phyloP scores from a whole-genome alignment of 768 basidiomycete genomes.

The Phylloporus rhodoxanthus region DNA sequence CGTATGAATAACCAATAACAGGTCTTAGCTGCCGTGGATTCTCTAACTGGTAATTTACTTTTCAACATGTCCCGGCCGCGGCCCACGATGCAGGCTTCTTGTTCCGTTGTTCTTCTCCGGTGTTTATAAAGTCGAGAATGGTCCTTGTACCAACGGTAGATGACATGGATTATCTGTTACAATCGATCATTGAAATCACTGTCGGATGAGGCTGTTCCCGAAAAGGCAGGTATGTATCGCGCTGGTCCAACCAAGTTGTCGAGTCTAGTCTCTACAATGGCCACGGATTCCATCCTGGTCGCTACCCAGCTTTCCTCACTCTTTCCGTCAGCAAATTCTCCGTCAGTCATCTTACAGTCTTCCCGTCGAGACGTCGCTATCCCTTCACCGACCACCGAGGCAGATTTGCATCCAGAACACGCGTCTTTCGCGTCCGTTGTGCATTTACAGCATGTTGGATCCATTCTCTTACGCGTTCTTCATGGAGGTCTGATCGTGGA shows the following conservation, averaged over 20 bases:
- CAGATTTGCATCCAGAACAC: conserved; percentile 59
- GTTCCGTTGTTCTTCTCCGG: background rate
- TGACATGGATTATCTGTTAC: background rate
- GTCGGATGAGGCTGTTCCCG: conserved; percentile 4
- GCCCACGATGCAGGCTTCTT: background rate
- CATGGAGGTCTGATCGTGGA: conserved; percentile 72
- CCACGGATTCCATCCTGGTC: conserved; percentile 35
- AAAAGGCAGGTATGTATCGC: conserved; percentile 18
- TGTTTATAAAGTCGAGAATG: background rate
- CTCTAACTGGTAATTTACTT: background rate
- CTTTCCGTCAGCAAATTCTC: conserved; percentile 45
- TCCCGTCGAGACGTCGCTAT: conserved; percentile 49
- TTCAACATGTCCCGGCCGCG: background rate
- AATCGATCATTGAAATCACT: background rate
- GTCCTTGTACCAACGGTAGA: background rate
- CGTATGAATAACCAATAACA: background rate
- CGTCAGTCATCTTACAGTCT: conserved; percentile 53
- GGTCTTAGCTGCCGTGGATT: background rate
- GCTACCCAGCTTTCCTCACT: conserved; percentile 62
- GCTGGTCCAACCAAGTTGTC: background rate
- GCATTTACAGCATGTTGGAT: conserved; percentile 51
- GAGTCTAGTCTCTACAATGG: conserved; percentile 18
- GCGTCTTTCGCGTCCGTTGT: conserved; percentile 59
- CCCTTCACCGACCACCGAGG: conserved; percentile 35
- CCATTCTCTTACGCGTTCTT: conserved; percentile 67